Evolutionary conservation across 1,139 yeast genomes (phyloP).

Genomic region (Saccharomycopsis crataegensis): DNA sequence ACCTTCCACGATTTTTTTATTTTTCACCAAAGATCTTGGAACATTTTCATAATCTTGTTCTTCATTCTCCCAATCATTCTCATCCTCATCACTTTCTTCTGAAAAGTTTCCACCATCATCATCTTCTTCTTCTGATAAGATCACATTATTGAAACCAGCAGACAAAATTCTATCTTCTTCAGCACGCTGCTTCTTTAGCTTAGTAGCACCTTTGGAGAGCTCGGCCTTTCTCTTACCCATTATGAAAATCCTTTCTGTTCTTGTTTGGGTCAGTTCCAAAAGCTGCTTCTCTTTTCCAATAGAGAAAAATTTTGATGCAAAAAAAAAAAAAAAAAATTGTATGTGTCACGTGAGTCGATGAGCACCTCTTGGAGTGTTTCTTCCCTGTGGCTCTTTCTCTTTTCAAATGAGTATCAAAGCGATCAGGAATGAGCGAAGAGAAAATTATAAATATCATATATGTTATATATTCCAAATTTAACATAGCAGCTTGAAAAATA

Average conservation of each 20-base stretch:
- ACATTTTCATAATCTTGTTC: conserved; percentile 63
- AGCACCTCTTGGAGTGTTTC: too few species aligned
- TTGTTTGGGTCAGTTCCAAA: too few species aligned
- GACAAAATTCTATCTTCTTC: conserved; percentile 12
- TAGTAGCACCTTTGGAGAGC: conserved; percentile 9
- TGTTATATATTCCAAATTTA: too few species aligned
- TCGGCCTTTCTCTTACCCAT: conserved; percentile 18
- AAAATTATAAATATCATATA: too few species aligned
- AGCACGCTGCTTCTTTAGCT: conserved; percentile 16
- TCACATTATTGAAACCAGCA: conserved; percentile 4
- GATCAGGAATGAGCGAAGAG: too few species aligned
- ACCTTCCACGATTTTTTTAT: conserved; percentile 51
- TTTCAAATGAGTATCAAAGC: too few species aligned
- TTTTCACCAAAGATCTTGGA: conserved; percentile 41
- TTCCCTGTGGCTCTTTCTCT: too few species aligned
- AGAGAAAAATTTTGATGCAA: too few species aligned
- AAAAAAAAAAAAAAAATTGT: too few species aligned
- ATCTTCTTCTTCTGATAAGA: neutral
- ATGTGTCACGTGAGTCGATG: too few species aligned
- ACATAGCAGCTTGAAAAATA: too few species aligned
- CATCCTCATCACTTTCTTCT: conserved; percentile 22
- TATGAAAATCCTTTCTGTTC: neutral
- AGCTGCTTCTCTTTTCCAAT: too few species aligned
- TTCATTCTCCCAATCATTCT: conserved; percentile 42
- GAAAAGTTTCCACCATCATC: conserved; percentile 17